Base-by-base conservation (phyloP, 306 rosid species). In the Oemleria cerasiformis region DNA sequence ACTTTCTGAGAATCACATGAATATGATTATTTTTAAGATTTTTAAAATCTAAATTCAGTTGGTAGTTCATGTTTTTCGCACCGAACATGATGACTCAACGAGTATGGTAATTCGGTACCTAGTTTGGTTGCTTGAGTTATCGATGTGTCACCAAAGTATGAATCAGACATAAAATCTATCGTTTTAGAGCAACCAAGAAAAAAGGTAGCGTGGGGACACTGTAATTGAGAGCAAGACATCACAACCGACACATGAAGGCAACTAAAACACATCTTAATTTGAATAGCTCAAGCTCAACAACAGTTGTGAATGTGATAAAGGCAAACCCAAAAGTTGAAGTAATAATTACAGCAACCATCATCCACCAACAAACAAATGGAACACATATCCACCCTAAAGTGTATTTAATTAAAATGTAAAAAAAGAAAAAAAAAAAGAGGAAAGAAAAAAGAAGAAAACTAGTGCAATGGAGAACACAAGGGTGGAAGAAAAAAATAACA, bases 311-410 rank as follows among this genome's bases (percentile, higher is more conserved):
- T 13, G 41, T 19, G 54, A 68, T 38, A n/a, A 57, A 65, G 54
- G 71, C 71, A 51, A 41, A n/a, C 72, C 42, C 36, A 63, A 73
- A 72, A 23, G 77, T 56, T 7, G 30, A 72, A 19, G 62, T 73
- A 41, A 73, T 78, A 78, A 78, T 78, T 78, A 73, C 82, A 78
- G 65, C 70, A 73, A 67, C 76, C 63, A 61, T 36, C 21, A 65
- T 20, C 73, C 73, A 74, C 55, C 73, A 55, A 55, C 65, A 72
- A 30, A 59, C 70, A 57, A 65, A 57, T 58, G 73, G 45, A 72
- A 65, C 65, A 51, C 23, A 78, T 67, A 51, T 53, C 75, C 78
- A 73, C 82, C 78, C 73, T 65, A 63, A 21, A 73, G 65, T 70
- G 78, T 67, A 49, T 59, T 50, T 30, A 30, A 30, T 30, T 30